Conservation (phyloP, 352 stramenopile species). For the Phytopythium oedochilum region DNA sequence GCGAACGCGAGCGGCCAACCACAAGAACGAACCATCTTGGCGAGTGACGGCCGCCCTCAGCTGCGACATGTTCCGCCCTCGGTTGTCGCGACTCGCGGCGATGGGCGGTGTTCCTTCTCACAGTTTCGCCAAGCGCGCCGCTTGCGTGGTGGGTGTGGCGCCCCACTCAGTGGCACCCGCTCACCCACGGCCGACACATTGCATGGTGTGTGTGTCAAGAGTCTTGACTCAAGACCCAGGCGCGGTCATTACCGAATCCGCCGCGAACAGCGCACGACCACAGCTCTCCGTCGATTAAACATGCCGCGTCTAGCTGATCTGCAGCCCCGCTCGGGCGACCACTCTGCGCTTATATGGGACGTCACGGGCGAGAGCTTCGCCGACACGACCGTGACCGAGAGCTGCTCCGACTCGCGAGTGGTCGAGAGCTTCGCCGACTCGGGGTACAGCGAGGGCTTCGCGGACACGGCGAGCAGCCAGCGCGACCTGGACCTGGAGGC, state of each 20-base stretch:
- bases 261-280: neutral
- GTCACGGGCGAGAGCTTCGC: neutral
- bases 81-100: no score
- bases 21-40: neutral
- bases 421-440: neutral
- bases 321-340: neutral
- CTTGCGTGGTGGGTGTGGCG: neutral
- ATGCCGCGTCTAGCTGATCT: neutral
- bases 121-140: neutral
- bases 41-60: neutral
- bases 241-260: neutral
- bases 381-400: neutral
- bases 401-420: neutral
- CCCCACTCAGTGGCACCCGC: neutral
- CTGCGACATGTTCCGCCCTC: neutral
- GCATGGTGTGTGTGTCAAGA: no score
- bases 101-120: neutral
- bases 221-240: neutral
- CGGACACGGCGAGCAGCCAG: neutral
- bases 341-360: neutral
- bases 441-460: neutral
- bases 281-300: neutral
- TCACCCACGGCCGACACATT: neutral
- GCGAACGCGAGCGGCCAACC: no score
- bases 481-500: neutral